These are phyloP conservation scores for Psophocarpus tetragonolobus DNA, from an alignment of 306 rosid species.

Conservation along the genomic window DNA sequence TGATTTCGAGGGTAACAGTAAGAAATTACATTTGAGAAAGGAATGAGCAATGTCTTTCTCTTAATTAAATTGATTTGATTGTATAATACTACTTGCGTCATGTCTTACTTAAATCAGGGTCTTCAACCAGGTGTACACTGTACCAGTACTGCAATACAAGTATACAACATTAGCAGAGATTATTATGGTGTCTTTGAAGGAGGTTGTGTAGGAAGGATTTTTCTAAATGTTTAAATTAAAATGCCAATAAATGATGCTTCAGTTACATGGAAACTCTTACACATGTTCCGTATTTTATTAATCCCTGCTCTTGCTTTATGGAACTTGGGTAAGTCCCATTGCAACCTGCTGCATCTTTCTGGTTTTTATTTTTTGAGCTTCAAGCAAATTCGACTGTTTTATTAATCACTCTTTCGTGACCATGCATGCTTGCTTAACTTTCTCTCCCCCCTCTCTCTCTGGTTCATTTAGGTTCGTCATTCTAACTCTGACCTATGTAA, in stretches of 20 bases:
- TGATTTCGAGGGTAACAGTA: not conserved
- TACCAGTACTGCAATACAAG: no score
- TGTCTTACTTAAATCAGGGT: not conserved
- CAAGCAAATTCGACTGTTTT: no score
- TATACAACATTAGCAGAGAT: not conserved
- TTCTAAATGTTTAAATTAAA: not conserved
- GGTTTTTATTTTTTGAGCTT: not conserved
- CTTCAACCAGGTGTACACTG: not conserved
- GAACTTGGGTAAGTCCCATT: not conserved
- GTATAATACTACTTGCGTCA: not conserved
- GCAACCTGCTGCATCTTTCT: conserved; percentile 5
- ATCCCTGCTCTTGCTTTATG: not conserved
- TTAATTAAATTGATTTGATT: not conserved
- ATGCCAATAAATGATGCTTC: conserved; percentile 16
- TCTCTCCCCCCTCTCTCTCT: no score
- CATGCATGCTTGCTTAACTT: no score
- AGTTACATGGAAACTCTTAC: no score
- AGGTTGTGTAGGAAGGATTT: not conserved
- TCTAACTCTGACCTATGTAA: no score
- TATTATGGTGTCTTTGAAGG: not conserved
- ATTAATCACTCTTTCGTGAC: no score
- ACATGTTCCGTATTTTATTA: not conserved
- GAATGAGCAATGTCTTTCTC: not conserved
- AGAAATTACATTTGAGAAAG: not conserved
- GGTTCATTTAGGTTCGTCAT: no score